phyloP scores from a whole-genome alignment of 352 stramenopile species.

The Elongisporangium undulatum region DNA sequence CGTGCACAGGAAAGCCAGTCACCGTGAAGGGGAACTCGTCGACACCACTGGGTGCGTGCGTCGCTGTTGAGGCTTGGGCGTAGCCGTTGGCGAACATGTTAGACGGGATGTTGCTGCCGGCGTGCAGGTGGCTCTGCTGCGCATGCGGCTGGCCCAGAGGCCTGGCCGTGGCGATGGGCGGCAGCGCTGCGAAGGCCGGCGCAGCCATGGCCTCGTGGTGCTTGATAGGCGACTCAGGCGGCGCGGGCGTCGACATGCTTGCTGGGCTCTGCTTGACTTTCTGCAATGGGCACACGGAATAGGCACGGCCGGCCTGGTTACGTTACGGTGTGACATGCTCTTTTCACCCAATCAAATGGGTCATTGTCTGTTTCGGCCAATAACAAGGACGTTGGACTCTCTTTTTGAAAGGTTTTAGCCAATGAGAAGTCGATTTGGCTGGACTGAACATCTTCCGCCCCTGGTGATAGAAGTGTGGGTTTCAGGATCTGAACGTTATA shows the following conservation, averaged over 20 bases:
- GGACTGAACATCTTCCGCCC: not conserved
- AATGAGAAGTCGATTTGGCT: not conserved
- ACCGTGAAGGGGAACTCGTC: constrained; percentile 20
- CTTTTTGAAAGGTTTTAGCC: not conserved
- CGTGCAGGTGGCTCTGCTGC: constrained; percentile 27
- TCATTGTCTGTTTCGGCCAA: not conserved
- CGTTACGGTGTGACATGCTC: not conserved
- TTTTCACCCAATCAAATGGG: not conserved
- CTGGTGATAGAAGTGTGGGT: not conserved
- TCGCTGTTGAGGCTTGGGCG: constrained; percentile 11
- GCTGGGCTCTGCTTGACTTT: not conserved
- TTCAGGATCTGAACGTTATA: not conserved
- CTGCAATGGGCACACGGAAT: not conserved
- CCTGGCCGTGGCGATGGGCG: constrained; percentile 38
- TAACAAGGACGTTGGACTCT: not conserved
- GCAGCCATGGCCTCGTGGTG: not conserved
- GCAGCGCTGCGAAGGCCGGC: constrained; percentile 9
- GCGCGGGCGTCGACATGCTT: not conserved
- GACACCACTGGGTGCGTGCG: constrained; percentile 15
- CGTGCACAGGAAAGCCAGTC: constrained; percentile 10
- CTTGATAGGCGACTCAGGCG: not conserved
- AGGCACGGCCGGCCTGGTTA: not conserved
- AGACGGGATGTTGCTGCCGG: constrained; percentile 37
- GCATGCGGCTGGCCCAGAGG: constrained; percentile 26
- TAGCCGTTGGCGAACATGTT: constrained; percentile 8